phyloP scores from a whole-genome alignment of 2,329 filamentous ascomycete species.

The Ascochyta koolunga region DNA sequence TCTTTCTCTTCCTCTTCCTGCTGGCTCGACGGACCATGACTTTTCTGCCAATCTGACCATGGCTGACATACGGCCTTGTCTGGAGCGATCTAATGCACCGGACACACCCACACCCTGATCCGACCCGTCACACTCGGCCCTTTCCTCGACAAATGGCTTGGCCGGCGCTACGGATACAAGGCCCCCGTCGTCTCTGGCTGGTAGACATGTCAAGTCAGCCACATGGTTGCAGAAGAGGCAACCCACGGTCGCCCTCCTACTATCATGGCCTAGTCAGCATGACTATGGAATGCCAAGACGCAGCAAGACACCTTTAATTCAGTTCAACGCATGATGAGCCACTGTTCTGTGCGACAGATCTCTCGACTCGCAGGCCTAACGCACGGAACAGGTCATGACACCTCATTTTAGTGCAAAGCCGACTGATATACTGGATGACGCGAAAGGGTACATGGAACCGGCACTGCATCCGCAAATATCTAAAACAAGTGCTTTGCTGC shows the following conservation, averaged over 20 bases:
- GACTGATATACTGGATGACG: background rate
- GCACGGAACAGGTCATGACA: background rate
- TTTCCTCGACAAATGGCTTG: background rate
- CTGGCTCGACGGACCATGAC: background rate
- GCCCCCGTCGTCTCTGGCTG: background rate
- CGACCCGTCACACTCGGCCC: background rate
- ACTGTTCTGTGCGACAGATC: too few species aligned
- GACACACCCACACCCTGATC: background rate
- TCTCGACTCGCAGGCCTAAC: slow-evolving; percentile 2
- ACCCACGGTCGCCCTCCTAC: too few species aligned
- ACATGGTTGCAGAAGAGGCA: too few species aligned
- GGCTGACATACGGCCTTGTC: background rate
- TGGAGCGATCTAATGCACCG: background rate
- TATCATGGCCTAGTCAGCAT: too few species aligned
- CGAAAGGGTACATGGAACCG: background rate
- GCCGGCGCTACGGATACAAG: background rate
- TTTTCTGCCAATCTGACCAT: background rate
- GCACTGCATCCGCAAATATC: background rate
- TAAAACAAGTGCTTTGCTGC: background rate
- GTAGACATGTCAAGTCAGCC: background rate
- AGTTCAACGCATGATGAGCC: background rate
- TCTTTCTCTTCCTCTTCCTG: too few species aligned
- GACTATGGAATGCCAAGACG: too few species aligned
- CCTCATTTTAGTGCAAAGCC: background rate
- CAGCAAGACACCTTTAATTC: too few species aligned